Base-by-base conservation (phyloP, 2,329 filamentous ascomycete genomes). In the Fusarium algeriense region DNA sequence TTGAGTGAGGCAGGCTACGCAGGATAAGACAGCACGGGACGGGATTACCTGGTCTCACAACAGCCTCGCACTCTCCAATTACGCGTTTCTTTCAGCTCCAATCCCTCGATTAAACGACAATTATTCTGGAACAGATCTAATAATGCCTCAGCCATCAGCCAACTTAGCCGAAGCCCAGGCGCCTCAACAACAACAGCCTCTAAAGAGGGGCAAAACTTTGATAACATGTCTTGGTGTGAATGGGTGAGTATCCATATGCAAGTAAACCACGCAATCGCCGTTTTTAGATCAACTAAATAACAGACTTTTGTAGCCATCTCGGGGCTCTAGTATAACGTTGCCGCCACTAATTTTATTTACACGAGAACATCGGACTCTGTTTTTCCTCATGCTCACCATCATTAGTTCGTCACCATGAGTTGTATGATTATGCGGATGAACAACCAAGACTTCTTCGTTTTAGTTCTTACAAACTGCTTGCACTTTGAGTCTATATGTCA, bases 321-420 rank as follows among this genome's bases (percentile, higher is more conserved):
- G 64, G 55, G 45, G 55, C 52, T 56, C 63, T 54, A 26, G 52
- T 60, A 41, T 35, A 71, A 55, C 59, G 68, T 55, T 66, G 20
- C 52, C 52, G 69, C 69, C 69, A 66, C 67, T 40, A 56, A 63
- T 63, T 52, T 56, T 12, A 46, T 35, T 61, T 46, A 68, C 40
- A 63, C 23, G 40, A 57, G 45, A 45, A 69, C 40, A 48, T 49
- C 40, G 40, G 69, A 71, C 60, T 68, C 44, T 71, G 26, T 59
- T 69, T 59, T 38, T 38, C 7, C 32, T 28, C 49, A 35, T 32
- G 34, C 32, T 34, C 34, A 23, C 45, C 54, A 61, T 72, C 69
- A 72, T 28, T 44, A 53, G 44, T 35, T 49, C 69, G 69, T 72
- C 69, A 72, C 61, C 45, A 37, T 55, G 50, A 69, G 38, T 55